phyloP scores from a whole-genome alignment of 805 yeast species.

The Candida maris region DNA sequence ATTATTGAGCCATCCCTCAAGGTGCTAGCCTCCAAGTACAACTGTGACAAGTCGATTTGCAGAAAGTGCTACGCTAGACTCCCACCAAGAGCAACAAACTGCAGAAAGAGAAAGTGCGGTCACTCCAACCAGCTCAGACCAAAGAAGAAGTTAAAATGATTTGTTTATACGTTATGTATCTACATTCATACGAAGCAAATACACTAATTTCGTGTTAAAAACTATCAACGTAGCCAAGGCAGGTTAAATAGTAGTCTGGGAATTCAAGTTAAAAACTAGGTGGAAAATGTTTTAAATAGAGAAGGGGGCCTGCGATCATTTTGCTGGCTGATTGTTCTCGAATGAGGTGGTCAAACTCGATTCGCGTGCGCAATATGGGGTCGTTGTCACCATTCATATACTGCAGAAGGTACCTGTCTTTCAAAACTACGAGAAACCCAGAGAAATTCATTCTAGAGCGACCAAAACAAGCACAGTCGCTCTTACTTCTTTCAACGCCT shows the following conservation, averaged over 20 bases:
- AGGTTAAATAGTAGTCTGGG: too few relatives aligned
- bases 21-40: slow-evolving; percentile 98
- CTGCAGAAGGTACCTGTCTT: slow-evolving; percentile 9
- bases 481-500: slow-evolving; percentile 30
- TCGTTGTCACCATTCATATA: neutral
- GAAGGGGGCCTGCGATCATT: too few relatives aligned
- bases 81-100: slow-evolving; percentile 99
- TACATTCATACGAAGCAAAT: slow-evolving; percentile 7
- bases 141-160: slow-evolving; percentile 97
- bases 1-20: slow-evolving; percentile 99
- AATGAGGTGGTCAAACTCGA: too few relatives aligned
- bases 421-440: slow-evolving; percentile 24
- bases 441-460: slow-evolving; percentile 1
- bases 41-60: slow-evolving; percentile 99
- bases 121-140: slow-evolving; percentile 99
- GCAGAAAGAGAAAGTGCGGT: slow-evolving; percentile 99
- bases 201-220: slow-evolving; percentile 5
- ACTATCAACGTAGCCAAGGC: too few relatives aligned
- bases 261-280: too few relatives aligned
- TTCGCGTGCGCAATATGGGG: too few relatives aligned
- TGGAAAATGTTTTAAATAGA: too few relatives aligned
- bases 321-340: too few relatives aligned
- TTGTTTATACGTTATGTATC: slow-evolving; percentile 35
- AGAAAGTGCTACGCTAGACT: slow-evolving; percentile 99
- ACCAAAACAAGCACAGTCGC: slow-evolving; percentile 14